A percentile compares a stretch with the other conserved stretches of the same genome.
phyloP scores from a whole-genome alignment of 345 rosid species.

The Salix viminalis region DNA sequence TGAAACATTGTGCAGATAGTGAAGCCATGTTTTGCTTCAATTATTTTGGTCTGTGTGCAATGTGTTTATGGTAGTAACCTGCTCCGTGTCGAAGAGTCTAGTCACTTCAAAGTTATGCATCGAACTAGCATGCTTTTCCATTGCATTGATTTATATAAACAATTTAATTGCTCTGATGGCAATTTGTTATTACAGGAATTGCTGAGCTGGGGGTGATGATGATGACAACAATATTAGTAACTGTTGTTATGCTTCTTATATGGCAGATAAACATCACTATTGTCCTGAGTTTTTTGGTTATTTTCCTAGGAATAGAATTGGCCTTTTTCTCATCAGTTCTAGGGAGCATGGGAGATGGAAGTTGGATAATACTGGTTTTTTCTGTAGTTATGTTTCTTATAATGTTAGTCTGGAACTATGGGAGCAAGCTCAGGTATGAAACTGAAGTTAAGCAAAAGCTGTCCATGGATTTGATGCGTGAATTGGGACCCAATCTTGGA shows the following conservation, averaged over 20 bases:
- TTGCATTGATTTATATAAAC: background rate
- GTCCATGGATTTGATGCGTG: slow-evolving; percentile 89
- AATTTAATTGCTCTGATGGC: slow-evolving; percentile 18
- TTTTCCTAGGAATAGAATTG: slow-evolving; percentile 83
- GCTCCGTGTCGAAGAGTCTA: background rate
- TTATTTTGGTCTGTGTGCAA: background rate
- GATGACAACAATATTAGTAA: slow-evolving; percentile 91
- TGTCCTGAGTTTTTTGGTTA: slow-evolving; percentile 56
- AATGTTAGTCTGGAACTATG: slow-evolving; percentile 94
- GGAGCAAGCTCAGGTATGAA: slow-evolving; percentile 94
- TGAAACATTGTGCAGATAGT: background rate
- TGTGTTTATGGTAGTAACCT: background rate
- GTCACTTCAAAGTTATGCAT: background rate
- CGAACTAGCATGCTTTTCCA: background rate
- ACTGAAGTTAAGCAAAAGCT: slow-evolving; percentile 93
- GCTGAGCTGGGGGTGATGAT: slow-evolving; percentile 98
- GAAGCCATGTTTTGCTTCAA: background rate
- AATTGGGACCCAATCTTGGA: slow-evolving; percentile 89
- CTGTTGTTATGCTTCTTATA: slow-evolving; percentile 95
- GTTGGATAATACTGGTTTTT: slow-evolving; percentile 93
- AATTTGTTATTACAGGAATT: slow-evolving; percentile 57
- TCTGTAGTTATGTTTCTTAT: slow-evolving; percentile 77
- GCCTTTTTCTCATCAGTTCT: slow-evolving; percentile 84
- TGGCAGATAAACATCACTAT: slow-evolving; percentile 92
- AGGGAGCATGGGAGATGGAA: slow-evolving; percentile 74